Base-by-base conservation (phyloP, 163 green algal genomes). In the Smithsoniella earleae region DNA sequence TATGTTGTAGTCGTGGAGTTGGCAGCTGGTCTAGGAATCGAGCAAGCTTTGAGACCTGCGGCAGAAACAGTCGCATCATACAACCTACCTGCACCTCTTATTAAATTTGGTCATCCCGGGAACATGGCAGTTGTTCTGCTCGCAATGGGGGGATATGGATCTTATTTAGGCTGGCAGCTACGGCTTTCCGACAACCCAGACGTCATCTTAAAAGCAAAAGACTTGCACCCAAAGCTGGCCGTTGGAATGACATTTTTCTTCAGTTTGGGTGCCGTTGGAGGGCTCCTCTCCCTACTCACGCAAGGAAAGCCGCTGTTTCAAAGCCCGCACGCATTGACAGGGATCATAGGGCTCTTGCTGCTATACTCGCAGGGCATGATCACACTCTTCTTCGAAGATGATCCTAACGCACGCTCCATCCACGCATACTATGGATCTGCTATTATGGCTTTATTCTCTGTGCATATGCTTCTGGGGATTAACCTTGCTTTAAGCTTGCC, bases 51-150 rank as follows among this genome's bases (percentile, higher is more conserved):
- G n/a, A n/a, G n/a, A n/a, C n/a, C n/a, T n/a, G n/a, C n/a, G n/a
- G n/a, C n/a, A n/a, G n/a, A n/a, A n/a, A n/a, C n/a, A n/a, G n/a
- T 25, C 49, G 6, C 8, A 36, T 64, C 6, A 34, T 46, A 4
- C 18, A 6, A 45, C 3, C 4, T 36, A 62, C 20, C 28, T n/a
- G 43, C n/a, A 36, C 27, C 13, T 43, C 28, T 30, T 8, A 44
- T 73, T 36, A 37, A 46, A 18, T 79, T 22, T 31, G 66, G 76
- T 18, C 79, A 82, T 46, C 46, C 80, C 6, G 76, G 77, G 36
- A 88, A 88, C 75, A 88, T 88, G 82, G 40, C 65, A 10, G 78
- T 88, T 2, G 82, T 88, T 3, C 74, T 88, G n/a, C 2, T 78
- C 18, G 82, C 82, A 6, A 88, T 88, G 81, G 82, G 82, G 38